Percentiles rank a stretch among this genome's conserved stretches.
Evolutionary conservation across 2,329 filamentous ascomycete species (phyloP).

Genomic region (Clarireedia paspali): DNA sequence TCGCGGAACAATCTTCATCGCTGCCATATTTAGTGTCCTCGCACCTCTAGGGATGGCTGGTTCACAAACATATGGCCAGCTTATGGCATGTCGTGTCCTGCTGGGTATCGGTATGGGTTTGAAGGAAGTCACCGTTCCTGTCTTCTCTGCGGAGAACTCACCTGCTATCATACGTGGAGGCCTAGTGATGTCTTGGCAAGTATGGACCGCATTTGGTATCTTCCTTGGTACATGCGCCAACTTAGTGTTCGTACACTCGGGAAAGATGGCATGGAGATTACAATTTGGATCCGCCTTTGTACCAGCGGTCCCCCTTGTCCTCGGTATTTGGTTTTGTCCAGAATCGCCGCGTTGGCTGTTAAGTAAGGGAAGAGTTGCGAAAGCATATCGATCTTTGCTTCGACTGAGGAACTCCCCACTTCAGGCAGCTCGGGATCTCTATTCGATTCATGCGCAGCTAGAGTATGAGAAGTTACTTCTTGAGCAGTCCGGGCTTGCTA

Average conservation of each 20-base stretch:
- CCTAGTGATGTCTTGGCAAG: conserved; percentile 45
- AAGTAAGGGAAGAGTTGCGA: conserved; percentile 47
- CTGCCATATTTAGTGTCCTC: conserved; percentile 53
- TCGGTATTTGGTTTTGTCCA: conserved; percentile 52
- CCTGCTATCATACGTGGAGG: conserved; percentile 46
- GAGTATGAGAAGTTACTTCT: conserved; percentile 36
- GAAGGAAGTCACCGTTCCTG: conserved; percentile 42
- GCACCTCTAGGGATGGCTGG: conserved; percentile 53
- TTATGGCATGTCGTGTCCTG: conserved; percentile 48
- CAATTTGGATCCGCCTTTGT: conserved; percentile 59
- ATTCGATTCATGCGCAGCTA: conserved; percentile 49
- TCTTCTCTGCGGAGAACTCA: conserved; percentile 48
- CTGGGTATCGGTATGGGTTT: conserved; percentile 55
- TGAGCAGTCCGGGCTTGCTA: conserved; percentile 28
- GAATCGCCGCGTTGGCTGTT: conserved; percentile 61
- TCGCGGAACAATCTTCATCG: conserved; percentile 56
- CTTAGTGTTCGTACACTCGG: conserved; percentile 51
- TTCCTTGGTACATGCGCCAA: conserved; percentile 61
- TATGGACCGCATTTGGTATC: conserved; percentile 54
- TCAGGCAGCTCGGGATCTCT: conserved; percentile 55
- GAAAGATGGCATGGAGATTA: conserved; percentile 54
- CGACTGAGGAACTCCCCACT: conserved; percentile 49
- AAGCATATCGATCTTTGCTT: conserved; percentile 49
- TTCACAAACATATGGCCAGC: conserved; percentile 50
- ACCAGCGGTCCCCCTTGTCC: conserved; percentile 52